Conservation (phyloP, 2,329 filamentous ascomycete species). For the Fusarium haematococcum region DNA sequence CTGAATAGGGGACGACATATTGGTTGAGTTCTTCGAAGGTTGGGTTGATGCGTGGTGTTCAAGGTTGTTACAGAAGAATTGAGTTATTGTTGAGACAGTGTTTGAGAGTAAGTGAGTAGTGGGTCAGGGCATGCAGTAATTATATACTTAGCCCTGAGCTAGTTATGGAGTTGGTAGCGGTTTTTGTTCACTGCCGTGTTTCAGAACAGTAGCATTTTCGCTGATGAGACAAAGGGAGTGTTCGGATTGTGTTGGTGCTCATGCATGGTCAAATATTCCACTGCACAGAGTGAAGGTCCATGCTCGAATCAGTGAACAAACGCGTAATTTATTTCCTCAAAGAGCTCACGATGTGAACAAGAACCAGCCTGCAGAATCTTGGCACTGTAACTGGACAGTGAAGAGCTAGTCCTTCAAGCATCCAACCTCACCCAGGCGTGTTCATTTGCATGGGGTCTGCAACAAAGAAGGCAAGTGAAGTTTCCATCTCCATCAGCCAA, state of each 20-base stretch:
- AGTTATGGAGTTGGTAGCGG: not conserved
- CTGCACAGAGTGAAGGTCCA: not conserved
- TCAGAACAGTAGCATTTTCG: not conserved
- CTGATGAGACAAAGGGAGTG: not conserved
- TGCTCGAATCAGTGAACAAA: not conserved
- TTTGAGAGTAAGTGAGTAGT: not conserved
- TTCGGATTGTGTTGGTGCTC: not conserved
- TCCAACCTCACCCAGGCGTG: not conserved
- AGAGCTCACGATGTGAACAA: not conserved
- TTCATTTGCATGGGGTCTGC: not conserved
- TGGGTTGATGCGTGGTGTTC: not conserved
- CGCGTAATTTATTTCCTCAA: not conserved
- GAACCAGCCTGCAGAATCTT: not conserved
- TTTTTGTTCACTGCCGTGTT: not conserved
- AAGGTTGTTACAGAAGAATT: not conserved
- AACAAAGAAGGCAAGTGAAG: not conserved
- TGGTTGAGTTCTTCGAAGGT: not conserved
- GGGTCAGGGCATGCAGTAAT: not conserved
- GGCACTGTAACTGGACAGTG: accelerated
- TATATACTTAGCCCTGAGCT: not conserved
- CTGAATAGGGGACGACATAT: not conserved
- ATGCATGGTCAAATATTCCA: not conserved
- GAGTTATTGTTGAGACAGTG: not conserved
- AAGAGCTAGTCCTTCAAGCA: not conserved
- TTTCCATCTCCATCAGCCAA: not conserved